Percentiles rank a stretch among this genome's conserved stretches.
These are phyloP conservation scores for Ceratobasidium sp. DNA, from an alignment of 1,284 basidiomycete species.

Conservation along the genomic window DNA sequence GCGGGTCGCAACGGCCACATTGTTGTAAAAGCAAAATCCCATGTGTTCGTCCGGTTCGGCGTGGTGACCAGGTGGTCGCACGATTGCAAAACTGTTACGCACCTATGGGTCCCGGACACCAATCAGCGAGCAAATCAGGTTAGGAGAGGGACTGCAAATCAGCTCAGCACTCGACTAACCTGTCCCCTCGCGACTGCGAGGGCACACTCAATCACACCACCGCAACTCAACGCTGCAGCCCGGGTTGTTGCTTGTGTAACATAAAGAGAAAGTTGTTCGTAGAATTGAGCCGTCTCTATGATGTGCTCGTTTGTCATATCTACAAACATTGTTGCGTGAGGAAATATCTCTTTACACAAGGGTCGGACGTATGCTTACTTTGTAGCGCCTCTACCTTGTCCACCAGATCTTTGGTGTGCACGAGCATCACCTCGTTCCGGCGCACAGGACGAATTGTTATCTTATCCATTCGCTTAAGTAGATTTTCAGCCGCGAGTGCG, in stretches of 20 bases:
- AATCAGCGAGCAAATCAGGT: not conserved
- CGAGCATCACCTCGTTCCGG: constrained; percentile 83
- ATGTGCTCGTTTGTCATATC: constrained; percentile 79
- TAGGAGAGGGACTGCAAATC: not conserved
- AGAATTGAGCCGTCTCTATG: constrained; percentile 77
- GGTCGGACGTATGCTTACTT: constrained; percentile 61
- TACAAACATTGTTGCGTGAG: constrained; percentile 52
- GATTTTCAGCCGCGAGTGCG: constrained; percentile 68
- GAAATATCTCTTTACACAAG: constrained; percentile 11
- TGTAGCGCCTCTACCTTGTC: constrained; percentile 84
- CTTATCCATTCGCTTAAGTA: constrained; percentile 78
- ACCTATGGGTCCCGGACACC: constrained; percentile 12
- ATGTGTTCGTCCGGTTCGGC: constrained; percentile 98
- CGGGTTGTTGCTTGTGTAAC: constrained; percentile 87
- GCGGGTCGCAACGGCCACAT: constrained; percentile 91
- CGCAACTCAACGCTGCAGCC: constrained; percentile 89
- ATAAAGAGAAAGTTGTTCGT: constrained; percentile 92
- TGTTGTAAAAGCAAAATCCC: constrained; percentile 99
- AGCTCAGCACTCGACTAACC: constrained; percentile 57
- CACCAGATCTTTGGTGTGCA: constrained; percentile 93
- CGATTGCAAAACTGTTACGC: constrained; percentile 91
- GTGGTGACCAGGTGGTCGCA: constrained; percentile 97
- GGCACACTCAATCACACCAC: constrained; percentile 92
- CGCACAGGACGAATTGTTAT: constrained; percentile 80
- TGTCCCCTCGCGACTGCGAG: constrained; percentile 85